These are phyloP conservation scores for Cercospora zeae-maydis DNA, from an alignment of 2,329 filamentous ascomycete species.

Conservation along the genomic window DNA sequence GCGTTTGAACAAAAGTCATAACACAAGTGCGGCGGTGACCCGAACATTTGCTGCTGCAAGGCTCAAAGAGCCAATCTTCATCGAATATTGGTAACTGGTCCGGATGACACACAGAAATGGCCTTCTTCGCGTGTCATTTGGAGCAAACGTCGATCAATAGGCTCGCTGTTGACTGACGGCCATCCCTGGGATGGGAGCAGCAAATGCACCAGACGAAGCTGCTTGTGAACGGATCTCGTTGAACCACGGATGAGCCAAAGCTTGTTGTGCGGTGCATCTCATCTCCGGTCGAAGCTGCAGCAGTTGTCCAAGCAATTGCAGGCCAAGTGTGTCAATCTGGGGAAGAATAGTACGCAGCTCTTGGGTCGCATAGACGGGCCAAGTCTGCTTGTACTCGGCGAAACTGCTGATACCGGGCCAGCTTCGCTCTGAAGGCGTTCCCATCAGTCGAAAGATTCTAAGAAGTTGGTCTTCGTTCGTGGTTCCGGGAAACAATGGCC, in stretches of 20 bases:
- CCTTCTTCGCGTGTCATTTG: background rate
- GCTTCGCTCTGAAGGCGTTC: slow-evolving; percentile 87
- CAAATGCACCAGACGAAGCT: slow-evolving; percentile 24
- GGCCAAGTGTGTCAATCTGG: slow-evolving; percentile 80
- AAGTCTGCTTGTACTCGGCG: slow-evolving; percentile 95
- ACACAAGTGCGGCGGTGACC: background rate
- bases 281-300: slow-evolving; percentile 89
- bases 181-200: slow-evolving; percentile 21
- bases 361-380: slow-evolving; percentile 91
- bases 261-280: slow-evolving; percentile 81
- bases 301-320: slow-evolving; percentile 86
- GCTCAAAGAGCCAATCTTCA: background rate
- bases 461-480: slow-evolving; percentile 97
- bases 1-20: too few species aligned
- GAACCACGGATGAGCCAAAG: slow-evolving; percentile 91
- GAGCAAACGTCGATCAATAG: slow-evolving; percentile 16
- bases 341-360: slow-evolving; percentile 82
- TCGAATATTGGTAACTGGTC: background rate
- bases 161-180: slow-evolving; percentile 26
- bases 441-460: slow-evolving; percentile 98
- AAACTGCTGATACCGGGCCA: slow-evolving; percentile 95
- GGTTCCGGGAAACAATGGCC: slow-evolving; percentile 92
- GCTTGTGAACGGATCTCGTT: slow-evolving; percentile 53
- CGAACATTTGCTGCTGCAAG: background rate
- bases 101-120: background rate